These are phyloP conservation scores for grape (Vitis vinifera) DNA, from an alignment of 164 flowering plant species.

Conservation along the genomic window DNA sequence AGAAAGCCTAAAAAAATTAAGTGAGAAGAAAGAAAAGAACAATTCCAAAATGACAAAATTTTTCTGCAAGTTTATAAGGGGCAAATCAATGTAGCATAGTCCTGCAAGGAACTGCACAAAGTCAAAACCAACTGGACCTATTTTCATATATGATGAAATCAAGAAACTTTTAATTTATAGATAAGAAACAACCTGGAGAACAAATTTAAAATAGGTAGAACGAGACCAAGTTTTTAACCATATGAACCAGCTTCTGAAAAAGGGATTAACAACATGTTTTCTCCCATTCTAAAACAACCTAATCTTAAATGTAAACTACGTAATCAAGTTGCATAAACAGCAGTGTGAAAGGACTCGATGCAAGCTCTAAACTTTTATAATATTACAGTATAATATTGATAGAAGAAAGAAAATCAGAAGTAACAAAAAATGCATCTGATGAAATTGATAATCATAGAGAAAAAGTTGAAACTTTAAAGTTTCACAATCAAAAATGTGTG, in stretches of 20 bases:
- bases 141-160: slow-evolving; percentile 10
- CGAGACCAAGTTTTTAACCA: slow-evolving; percentile 9
- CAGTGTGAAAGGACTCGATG: slow-evolving; percentile 24
- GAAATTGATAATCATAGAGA: no score
- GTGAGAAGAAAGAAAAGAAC: slow-evolving; percentile 1
- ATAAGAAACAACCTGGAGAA: slow-evolving; percentile 32
- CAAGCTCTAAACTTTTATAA: no score
- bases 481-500: no score
- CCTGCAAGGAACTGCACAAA: slow-evolving; percentile 63
- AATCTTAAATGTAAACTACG: slow-evolving; percentile 22
- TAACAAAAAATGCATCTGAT: no score
- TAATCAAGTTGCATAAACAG: slow-evolving; percentile 26
- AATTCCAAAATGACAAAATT: slow-evolving; percentile 26
- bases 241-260: slow-evolving; percentile 17
- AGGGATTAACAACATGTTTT: slow-evolving; percentile 25
- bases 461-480: no score
- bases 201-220: slow-evolving; percentile 17
- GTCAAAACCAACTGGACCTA: slow-evolving; percentile 34
- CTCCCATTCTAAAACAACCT: slow-evolving; percentile 17
- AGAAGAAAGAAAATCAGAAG: no score
- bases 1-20: not conserved
- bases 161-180: slow-evolving; percentile 1
- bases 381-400: no score
- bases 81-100: slow-evolving; percentile 36
- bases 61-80: slow-evolving; percentile 36